Evolutionary conservation across 1,284 basidiomycete species (phyloP).

Genomic region (Omphalotus olearius): DNA sequence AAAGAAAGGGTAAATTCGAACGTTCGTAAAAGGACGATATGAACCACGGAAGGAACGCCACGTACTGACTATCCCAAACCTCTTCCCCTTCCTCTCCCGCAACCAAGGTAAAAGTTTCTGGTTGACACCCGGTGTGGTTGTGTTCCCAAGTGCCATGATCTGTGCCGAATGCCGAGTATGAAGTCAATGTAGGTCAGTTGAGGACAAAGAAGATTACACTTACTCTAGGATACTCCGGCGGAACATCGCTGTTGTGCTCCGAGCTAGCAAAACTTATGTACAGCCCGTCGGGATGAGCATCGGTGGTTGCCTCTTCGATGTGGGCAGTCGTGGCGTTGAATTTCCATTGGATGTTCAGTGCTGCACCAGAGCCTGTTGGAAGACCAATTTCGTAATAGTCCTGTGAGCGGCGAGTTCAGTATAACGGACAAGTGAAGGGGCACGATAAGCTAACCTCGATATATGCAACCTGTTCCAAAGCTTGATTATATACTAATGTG

Average conservation of each 20-base stretch:
- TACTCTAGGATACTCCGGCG: slow-evolving; percentile 26
- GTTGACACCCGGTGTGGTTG: slow-evolving; percentile 33
- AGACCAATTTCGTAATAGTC: slow-evolving; percentile 37
- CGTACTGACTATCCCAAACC: slow-evolving; percentile 40
- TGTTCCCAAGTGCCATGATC: slow-evolving; percentile 38
- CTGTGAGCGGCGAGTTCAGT: slow-evolving; percentile 12
- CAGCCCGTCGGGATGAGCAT: slow-evolving; percentile 31
- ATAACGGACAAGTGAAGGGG: background rate
- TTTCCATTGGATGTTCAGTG: slow-evolving; percentile 35
- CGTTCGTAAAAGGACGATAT: background rate
- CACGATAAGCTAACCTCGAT: slow-evolving; percentile 29
- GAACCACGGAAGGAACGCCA: slow-evolving; percentile 5
- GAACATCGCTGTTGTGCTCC: slow-evolving; percentile 23
- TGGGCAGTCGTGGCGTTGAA: slow-evolving; percentile 34
- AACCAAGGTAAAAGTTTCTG: slow-evolving; percentile 37
- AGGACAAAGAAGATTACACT: background rate
- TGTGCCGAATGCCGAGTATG: slow-evolving; percentile 11
- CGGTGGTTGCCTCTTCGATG: slow-evolving; percentile 27
- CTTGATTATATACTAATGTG: slow-evolving; percentile 34
- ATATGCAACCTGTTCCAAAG: slow-evolving; percentile 31
- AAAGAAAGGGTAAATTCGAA: background rate
- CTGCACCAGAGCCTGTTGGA: slow-evolving; percentile 26
- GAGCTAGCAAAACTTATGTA: slow-evolving; percentile 43
- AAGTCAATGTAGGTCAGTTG: no score
- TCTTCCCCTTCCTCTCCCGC: slow-evolving; percentile 31